Conservation (phyloP, 2,329 filamentous ascomycete genomes). For the Tolypocladium nubicola region DNA sequence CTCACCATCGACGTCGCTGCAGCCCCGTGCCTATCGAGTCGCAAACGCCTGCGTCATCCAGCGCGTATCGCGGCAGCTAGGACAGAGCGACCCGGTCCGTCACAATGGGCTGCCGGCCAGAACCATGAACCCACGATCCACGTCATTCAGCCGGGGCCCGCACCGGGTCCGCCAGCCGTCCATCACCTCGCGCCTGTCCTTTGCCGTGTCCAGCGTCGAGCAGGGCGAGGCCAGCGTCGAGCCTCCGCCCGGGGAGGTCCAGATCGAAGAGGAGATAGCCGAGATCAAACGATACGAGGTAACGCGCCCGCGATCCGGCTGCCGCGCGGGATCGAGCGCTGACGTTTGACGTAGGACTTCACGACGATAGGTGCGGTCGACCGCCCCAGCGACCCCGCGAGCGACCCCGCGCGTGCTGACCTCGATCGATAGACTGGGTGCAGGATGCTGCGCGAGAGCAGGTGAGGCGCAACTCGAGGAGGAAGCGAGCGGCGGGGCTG, state of each 20-base stretch:
- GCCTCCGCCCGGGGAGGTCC: slow-evolving; percentile 47
- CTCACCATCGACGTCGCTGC: neutral
- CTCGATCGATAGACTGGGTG: slow-evolving; percentile 64
- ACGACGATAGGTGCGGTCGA: slow-evolving; percentile 68
- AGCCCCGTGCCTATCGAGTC: neutral
- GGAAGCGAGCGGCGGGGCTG: slow-evolving; percentile 60
- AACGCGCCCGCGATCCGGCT: slow-evolving; percentile 1
- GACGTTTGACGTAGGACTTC: slow-evolving; percentile 52
- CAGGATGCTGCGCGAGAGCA: slow-evolving; percentile 93
- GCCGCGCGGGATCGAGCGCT: slow-evolving; percentile 3
- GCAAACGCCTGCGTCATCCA: neutral
- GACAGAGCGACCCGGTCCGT: slow-evolving; percentile 7
- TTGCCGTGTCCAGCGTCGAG: slow-evolving; percentile 55
- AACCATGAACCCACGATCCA: slow-evolving; percentile 40
- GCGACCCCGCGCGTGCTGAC: slow-evolving; percentile 17
- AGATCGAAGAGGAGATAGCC: slow-evolving; percentile 88
- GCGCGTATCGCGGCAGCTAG: neutral
- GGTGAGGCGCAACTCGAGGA: slow-evolving; percentile 63
- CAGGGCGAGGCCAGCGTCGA: slow-evolving; percentile 44
- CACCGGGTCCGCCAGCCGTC: slow-evolving; percentile 40
- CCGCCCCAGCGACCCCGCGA: neutral
- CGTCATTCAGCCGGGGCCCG: slow-evolving; percentile 33
- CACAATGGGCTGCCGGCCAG: slow-evolving; percentile 27
- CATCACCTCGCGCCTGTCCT: slow-evolving; percentile 55
- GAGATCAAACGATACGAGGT: slow-evolving; percentile 96